A percentile compares a stretch with the other conserved stretches of the same genome.
These are phyloP conservation scores for Arabidopsis hybrid DNA, from an alignment of 441 rosid genomes.

Conservation along the genomic window DNA sequence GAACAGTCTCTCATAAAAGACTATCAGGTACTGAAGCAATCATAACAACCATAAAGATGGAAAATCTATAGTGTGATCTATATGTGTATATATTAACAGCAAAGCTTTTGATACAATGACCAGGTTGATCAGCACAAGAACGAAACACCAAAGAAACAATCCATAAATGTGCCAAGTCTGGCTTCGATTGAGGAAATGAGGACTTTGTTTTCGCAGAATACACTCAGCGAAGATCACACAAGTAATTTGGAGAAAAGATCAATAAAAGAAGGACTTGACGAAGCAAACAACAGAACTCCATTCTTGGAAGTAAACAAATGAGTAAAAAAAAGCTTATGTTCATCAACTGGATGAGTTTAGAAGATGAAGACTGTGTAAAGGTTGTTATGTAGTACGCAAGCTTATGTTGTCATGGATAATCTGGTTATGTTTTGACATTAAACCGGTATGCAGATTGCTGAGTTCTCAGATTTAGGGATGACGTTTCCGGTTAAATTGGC, in stretches of 20 bases:
- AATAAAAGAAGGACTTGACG: slow-evolving; percentile 37
- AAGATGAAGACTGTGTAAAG: slow-evolving; percentile 15
- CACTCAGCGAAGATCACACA: slow-evolving; percentile 39
- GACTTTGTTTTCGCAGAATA: slow-evolving; percentile 38
- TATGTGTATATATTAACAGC: slow-evolving; percentile 5
- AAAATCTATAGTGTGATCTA: neutral
- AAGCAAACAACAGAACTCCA: slow-evolving; percentile 68
- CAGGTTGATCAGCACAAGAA: slow-evolving; percentile 66
- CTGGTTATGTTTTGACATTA: neutral
- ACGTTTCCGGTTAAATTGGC: slow-evolving; percentile 3
- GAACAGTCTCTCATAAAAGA: slow-evolving; percentile 74
- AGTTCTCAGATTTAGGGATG: neutral
- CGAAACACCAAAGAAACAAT: slow-evolving; percentile 63
- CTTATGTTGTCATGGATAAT: slow-evolving; percentile 25
- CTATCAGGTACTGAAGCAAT: slow-evolving; percentile 61
- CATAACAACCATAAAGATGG: slow-evolving; percentile 9
- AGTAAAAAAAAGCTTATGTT: slow-evolving; percentile 5
- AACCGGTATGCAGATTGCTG: slow-evolving; percentile 4
- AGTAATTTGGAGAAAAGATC: slow-evolving; percentile 41
- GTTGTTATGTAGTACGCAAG: slow-evolving; percentile 13
- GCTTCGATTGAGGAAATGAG: slow-evolving; percentile 74
- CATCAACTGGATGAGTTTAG: slow-evolving; percentile 55
- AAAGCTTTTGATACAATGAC: slow-evolving; percentile 5
- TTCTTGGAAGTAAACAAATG: slow-evolving; percentile 64
- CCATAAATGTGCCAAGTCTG: slow-evolving; percentile 64